Percentiles rank a stretch among this genome's conserved stretches.
phyloP scores from a whole-genome alignment of 768 basidiomycete genomes.

The Agaricus blazei region DNA sequence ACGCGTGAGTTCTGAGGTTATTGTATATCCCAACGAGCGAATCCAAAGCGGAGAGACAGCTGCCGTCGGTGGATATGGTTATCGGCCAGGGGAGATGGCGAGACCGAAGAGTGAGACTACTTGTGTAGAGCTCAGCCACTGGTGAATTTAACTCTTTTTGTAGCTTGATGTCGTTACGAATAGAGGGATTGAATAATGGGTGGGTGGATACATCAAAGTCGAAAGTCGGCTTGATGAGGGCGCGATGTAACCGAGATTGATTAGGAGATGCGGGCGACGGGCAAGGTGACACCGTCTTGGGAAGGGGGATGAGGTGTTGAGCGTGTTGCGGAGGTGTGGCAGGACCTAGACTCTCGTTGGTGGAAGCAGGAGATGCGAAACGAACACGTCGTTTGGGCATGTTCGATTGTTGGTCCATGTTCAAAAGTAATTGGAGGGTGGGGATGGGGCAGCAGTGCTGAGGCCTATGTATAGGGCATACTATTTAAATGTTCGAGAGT shows the following conservation, averaged over 20 bases:
- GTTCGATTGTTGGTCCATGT: too few species aligned
- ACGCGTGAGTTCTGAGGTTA: background rate
- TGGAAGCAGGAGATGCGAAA: conserved; percentile 3
- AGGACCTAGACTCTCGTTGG: conserved; percentile 3
- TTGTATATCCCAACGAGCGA: conserved; percentile 1
- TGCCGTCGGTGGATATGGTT: background rate
- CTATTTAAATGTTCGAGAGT: too few species aligned
- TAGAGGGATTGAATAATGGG: background rate
- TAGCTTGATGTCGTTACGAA: background rate
- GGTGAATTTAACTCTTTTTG: background rate
- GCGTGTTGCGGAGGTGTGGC: background rate
- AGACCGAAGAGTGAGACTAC: background rate
- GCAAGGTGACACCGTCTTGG: background rate
- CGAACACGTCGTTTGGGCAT: background rate
- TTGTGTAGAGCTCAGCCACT: background rate
- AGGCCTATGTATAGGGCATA: too few species aligned
- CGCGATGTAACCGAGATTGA: background rate
- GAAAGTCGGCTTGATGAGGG: background rate
- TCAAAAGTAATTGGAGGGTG: too few species aligned
- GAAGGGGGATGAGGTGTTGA: background rate
- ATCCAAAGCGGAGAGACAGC: background rate
- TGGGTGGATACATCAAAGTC: conserved; percentile 1
- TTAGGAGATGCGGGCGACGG: background rate
- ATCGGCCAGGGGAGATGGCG: conserved; percentile 4
- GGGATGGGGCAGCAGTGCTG: too few species aligned